Base-by-base conservation (phyloP, 2,329 filamentous ascomycete genomes). In the Fusarium drepaniforme region DNA sequence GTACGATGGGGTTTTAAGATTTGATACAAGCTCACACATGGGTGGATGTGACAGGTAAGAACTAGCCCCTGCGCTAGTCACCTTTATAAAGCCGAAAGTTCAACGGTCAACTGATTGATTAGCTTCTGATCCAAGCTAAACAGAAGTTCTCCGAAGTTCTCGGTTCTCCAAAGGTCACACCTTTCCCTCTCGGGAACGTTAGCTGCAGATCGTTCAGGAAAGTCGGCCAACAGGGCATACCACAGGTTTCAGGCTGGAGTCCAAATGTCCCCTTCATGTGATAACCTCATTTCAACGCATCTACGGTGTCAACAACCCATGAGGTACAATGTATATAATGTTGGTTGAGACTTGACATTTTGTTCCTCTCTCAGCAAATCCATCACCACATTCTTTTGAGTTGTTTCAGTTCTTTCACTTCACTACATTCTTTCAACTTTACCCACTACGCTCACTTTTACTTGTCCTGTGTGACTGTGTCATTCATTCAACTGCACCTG, bases 401-500 rank as follows among this genome's bases (percentile, higher is more conserved):
- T 42, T 16, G 21, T 25, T 46, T 25, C 21, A 25, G 4, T 49
- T 49, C 13, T 49, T 49, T 49, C 15, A 49, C 44, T 49, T 49
- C 4, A 25, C 13, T 25, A 49, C 44, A 49, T 49, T 49, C 44
- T 11, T 49, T 49, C 21, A 46, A 25, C 15, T 25, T 49, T 49
- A 25, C 23, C 8, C 15, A 7, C 15, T 18, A 25, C 23, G 3
- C 15, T 25, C 44, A 18, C 25, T 49, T 25, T 1, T 49, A 7
- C 44, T 18, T 25, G 44, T 49, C 44, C 44, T 49, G 23, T 49
- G 44, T 49, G 44, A 25, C 23, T 49, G 44, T 18, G 44, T 49
- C 44, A 49, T 25, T 49, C 44, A 8, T 46, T 46, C 5, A 16
- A 25, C 8, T 49, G 18, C 15, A 18, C 25, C 23, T 49, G 3